Evolutionary conservation across 2,329 filamentous ascomycete genomes (phyloP).

Genomic region (Eutypella sp.): DNA sequence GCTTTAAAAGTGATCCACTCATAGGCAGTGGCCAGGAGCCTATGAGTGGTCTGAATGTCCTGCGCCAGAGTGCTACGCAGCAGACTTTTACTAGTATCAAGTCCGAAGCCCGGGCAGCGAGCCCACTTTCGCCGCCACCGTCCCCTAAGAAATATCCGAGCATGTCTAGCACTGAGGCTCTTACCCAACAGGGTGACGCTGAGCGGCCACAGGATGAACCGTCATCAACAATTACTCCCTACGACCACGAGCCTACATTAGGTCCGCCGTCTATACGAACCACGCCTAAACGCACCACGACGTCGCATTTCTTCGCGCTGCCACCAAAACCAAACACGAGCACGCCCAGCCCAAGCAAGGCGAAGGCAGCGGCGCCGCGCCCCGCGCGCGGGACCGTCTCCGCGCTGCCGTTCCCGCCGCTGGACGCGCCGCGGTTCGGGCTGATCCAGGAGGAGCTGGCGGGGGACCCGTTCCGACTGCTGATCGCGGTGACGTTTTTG

Average conservation of each 20-base stretch:
- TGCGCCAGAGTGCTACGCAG: constrained; percentile 1
- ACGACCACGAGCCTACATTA: neutral
- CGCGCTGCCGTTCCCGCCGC: constrained; percentile 61
- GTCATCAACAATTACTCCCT: neutral
- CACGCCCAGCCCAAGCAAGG: constrained; percentile 1
- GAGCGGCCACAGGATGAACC: neutral
- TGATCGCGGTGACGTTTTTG: constrained; percentile 79
- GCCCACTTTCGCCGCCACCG: neutral
- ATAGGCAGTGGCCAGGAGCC: constrained; percentile 16
- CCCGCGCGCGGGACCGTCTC: constrained; percentile 44
- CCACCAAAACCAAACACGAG: constrained; percentile 2
- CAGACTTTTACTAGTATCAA: constrained; percentile 1
- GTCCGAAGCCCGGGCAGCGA: neutral
- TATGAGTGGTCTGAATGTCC: constrained; percentile 11
- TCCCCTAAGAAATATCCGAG: neutral
- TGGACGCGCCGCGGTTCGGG: constrained; percentile 61
- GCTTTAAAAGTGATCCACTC: constrained; percentile 16
- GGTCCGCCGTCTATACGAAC: constrained; percentile 2
- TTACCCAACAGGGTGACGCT: too few species aligned
- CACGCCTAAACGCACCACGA: constrained; percentile 21
- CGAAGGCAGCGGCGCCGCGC: constrained; percentile 23
- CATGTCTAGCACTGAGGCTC: neutral
- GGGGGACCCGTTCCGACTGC: constrained; percentile 69
- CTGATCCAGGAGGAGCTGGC: constrained; percentile 79
- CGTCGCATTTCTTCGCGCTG: constrained; percentile 30